These are phyloP conservation scores for Nasturtium officinale DNA, from an alignment of 345 rosid species.

Conservation along the genomic window DNA sequence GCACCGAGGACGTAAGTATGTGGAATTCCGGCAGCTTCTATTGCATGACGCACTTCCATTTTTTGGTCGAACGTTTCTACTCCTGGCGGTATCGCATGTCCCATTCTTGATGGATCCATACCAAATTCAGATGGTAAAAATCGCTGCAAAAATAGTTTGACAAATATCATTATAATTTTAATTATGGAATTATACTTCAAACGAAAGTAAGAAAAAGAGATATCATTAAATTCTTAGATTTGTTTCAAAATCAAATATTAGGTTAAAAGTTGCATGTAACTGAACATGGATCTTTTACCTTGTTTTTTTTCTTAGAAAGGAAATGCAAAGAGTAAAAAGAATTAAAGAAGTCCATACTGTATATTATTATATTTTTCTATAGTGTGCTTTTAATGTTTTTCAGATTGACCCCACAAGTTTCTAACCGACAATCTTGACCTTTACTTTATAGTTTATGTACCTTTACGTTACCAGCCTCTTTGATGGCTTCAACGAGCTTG, in stretches of 20 bases:
- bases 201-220: background rate
- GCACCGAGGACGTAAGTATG: constrained; percentile 70
- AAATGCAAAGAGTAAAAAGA: background rate
- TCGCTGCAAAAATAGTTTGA: constrained; percentile 45
- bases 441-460: constrained; percentile 39
- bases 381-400: background rate
- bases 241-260: constrained; percentile 12
- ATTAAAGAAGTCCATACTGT: background rate
- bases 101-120: constrained; percentile 80
- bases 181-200: background rate
- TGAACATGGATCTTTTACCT: background rate
- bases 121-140: constrained; percentile 94
- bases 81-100: constrained; percentile 74
- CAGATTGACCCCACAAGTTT: background rate
- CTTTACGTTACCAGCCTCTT: constrained; percentile 84
- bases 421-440: background rate
- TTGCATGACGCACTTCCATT: constrained; percentile 73
- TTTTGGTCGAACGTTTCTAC: constrained; percentile 79
- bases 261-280: constrained; percentile 4
- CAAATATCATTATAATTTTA: background rate
- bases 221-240: background rate
- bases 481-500: constrained; percentile 80
- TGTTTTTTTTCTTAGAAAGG: background rate
- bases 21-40: constrained; percentile 76
- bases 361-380: too few relatives aligned